phyloP scores from a whole-genome alignment of 176 grass and related monocot genomes.

The Carex kokanica region DNA sequence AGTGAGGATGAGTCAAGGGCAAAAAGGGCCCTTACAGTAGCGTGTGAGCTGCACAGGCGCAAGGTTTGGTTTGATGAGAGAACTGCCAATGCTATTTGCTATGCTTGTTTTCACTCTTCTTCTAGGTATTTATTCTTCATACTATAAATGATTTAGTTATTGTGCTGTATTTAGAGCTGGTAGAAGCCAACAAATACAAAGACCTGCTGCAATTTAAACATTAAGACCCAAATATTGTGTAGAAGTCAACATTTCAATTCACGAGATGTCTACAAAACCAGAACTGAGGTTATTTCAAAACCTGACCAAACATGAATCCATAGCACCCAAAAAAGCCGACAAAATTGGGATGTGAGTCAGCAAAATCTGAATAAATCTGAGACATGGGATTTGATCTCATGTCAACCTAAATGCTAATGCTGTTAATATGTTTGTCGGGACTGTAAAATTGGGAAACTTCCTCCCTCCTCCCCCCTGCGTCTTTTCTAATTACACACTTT shows the following conservation, averaged over 20 bases:
- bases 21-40: slow-evolving; percentile 81
- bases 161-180: not conserved
- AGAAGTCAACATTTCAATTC: not conserved
- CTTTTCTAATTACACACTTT: slow-evolving; percentile 28
- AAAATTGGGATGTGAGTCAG: not conserved
- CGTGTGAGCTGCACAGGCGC: slow-evolving; percentile 83
- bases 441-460: not conserved
- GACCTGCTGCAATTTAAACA: not conserved
- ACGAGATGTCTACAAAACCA: not conserved
- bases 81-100: slow-evolving; percentile 83
- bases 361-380: not conserved
- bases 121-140: slow-evolving; percentile 44
- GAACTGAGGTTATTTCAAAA: not conserved
- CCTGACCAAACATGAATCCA: not conserved
- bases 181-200: not conserved
- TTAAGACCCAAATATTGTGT: not conserved
- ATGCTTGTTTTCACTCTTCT: slow-evolving; percentile 87
- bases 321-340: not conserved
- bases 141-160: not conserved
- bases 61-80: slow-evolving; percentile 96
- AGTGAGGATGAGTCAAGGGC: slow-evolving; percentile 76
- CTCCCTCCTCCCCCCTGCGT: not conserved
- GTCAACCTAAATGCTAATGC: not conserved
- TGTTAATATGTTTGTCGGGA: not conserved
- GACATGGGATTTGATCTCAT: not conserved